Base-by-base conservation (phyloP, 83 land plant genomes). In the Diphasiastrum complanatum region DNA sequence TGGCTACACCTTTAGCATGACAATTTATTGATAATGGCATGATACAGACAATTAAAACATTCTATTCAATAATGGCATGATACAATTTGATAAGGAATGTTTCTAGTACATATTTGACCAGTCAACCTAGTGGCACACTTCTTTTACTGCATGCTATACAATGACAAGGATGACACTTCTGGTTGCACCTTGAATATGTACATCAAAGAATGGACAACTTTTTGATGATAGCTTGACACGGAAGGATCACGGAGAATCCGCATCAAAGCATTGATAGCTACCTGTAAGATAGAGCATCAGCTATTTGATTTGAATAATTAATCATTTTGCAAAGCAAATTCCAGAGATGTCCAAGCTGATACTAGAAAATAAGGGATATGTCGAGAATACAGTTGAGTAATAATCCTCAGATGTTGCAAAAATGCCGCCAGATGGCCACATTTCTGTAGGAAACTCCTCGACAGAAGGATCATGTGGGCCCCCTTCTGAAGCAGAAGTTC, bases 201-300 rank as follows among this genome's bases (percentile, higher is more conserved):
- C 83, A 89, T 82, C 40, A 95, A 81, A 12, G 99, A 95, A 47
- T 79, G 82, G 30, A 95, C 99, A 67, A 95, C 97, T 62, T 84
- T 89, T 52, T 77, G 86, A 70, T 95, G 99, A 68, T 86, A 80
- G 64, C 96, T 95, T 47, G 93, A 82, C 64, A 84, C 82, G 16
- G 95, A 85, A 46, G 99, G 83, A 67, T 95, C 99, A 46, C 93
- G 73, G 56, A 95, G 81, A 77, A 86, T 84, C 18, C 93, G 74
- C 97, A 95, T 86, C 11, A 95, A 79, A 4, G 97, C 85, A 65
- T 77, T 87, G 38, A 95, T 95, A 45, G 99, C 99, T 64, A 95
- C 99, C 99, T 95, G 64, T n/a, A 50, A 28, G 12, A 43, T 20
- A 16, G 36, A 5, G 33, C 3, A 1, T 25, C 33, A 5, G 5